Conservation (phyloP, 1,284 basidiomycete species). For the Cutaneotrichosporon sp. region DNA sequence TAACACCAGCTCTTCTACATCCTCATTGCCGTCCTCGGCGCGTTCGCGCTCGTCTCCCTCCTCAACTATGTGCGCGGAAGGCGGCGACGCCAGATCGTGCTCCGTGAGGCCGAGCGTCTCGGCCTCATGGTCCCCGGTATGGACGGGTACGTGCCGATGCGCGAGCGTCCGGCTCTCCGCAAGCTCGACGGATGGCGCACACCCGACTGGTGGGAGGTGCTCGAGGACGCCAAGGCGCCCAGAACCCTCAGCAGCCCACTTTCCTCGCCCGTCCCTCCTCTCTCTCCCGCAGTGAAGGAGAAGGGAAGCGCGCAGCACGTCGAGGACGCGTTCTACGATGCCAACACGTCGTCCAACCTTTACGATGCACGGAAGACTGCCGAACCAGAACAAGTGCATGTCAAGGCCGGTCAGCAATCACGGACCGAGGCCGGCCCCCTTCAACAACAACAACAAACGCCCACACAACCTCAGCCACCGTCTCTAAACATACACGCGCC, state of each 20-base stretch:
- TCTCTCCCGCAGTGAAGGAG: neutral
- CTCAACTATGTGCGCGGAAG: slow-evolving; percentile 41
- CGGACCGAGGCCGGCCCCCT: neutral
- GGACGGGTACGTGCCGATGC: slow-evolving; percentile 46
- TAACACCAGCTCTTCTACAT: slow-evolving; percentile 49
- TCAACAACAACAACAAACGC: neutral
- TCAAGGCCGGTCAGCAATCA: neutral
- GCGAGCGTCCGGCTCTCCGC: slow-evolving; percentile 32
- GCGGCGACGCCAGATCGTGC: slow-evolving; percentile 35
- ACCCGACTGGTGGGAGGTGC: slow-evolving; percentile 50
- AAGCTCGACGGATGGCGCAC: slow-evolving; percentile 34
- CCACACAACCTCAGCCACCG: neutral
- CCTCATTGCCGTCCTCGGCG: slow-evolving; percentile 46
- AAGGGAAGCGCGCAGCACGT: neutral
- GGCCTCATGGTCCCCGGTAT: slow-evolving; percentile 50
- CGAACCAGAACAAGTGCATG: neutral
- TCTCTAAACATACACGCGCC: neutral
- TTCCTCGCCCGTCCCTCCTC: neutral
- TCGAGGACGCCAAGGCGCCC: neutral
- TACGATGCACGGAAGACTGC: no score
- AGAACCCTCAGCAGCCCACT: no score
- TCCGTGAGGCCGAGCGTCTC: slow-evolving; percentile 43
- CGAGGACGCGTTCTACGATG: neutral
- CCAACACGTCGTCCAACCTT: neutral
- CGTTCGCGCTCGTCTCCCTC: slow-evolving; percentile 45